Evolutionary conservation across 306 rosid species (phyloP).

Genomic region (Cucumis hystrix): DNA sequence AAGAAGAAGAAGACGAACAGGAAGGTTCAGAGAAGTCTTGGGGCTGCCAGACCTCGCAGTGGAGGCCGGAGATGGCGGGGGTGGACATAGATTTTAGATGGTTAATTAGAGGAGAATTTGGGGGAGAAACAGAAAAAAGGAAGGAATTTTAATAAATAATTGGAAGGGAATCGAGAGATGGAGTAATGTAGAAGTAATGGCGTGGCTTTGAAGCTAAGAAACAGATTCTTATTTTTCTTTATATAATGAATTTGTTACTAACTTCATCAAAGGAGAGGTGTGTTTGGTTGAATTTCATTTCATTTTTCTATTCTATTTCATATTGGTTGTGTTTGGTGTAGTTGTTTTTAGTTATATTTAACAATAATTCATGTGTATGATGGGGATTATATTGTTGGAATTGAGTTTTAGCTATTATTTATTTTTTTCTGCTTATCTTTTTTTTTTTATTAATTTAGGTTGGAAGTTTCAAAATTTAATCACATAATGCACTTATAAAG

Average conservation of each 20-base stretch:
- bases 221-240: background rate
- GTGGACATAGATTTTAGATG: background rate
- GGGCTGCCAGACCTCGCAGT: conserved; percentile 7
- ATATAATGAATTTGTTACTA: background rate
- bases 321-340: background rate
- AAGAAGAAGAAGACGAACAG: background rate
- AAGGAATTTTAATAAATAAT: background rate
- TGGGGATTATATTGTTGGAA: background rate
- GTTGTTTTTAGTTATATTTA: background rate
- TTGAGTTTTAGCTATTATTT: no score
- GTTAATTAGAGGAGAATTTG: background rate
- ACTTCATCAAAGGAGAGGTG: background rate
- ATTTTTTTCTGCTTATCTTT: no score
- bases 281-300: background rate
- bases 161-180: background rate
- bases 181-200: background rate
- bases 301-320: no score
- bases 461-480: no score
- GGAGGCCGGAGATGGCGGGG: background rate
- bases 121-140: background rate
- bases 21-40: background rate
- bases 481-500: no score
- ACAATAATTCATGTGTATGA: background rate
- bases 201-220: conserved; percentile 10
- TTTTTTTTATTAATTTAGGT: no score